Conservation (phyloP, 345 rosid genomes). For the Eucalyptus sideroxylon region DNA sequence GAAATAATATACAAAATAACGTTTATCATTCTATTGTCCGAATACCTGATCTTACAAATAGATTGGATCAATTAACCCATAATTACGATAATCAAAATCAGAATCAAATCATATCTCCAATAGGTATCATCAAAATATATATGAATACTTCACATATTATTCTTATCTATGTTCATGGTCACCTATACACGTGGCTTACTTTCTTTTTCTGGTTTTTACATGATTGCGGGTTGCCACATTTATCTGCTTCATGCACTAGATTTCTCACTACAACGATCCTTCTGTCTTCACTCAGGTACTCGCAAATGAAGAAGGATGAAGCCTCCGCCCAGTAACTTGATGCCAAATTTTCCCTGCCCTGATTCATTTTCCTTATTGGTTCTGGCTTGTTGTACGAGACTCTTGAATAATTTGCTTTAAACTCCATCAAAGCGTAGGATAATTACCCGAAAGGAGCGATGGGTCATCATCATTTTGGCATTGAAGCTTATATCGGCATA, state of each 20-base stretch:
- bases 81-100: no score
- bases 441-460: not conserved
- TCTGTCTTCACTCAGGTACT: not conserved
- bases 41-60: not conserved
- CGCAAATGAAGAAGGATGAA: not conserved
- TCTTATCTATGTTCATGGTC: not conserved
- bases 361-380: not conserved
- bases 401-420: not conserved
- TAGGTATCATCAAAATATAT: rapidly evolving
- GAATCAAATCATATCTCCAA: not conserved
- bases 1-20: not conserved
- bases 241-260: not conserved
- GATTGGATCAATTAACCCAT: not conserved
- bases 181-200: not conserved
- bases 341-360: not conserved
- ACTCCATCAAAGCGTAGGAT: not conserved
- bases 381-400: not conserved
- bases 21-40: not conserved
- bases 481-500: not conserved
- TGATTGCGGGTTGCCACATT: not conserved
- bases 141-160: no score
- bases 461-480: not conserved
- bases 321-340: not conserved
- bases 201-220: not conserved
- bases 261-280: no score